Evolutionary conservation across 1,284 basidiomycete species (phyloP), one percentile per base, ranked within the genome.

Genomic region (Cryptococcus maquisensis): DNA sequence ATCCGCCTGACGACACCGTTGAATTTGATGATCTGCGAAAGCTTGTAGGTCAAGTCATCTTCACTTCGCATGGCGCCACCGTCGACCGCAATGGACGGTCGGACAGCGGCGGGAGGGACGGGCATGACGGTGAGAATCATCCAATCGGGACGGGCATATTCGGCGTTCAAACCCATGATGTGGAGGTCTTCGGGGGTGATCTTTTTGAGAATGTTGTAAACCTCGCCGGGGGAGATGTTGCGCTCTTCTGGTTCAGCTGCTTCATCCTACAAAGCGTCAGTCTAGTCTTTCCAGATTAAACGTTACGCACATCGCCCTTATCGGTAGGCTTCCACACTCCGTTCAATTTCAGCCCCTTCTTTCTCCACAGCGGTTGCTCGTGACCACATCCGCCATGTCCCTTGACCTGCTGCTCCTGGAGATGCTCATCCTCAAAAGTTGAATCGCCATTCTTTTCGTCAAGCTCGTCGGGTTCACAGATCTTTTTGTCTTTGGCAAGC

Each of bases 101-200:
- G 90, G 49, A 99, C 96, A 12, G 96, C 93, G 12, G 96, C 95
- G 0, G 96, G 96, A 1, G 96, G 96, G 0, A 99, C 95, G 37
- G 96, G 96, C 69, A 98, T 83, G 28, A 98, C 93, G 0, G 96
- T 98, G 49, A 98, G 79, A 65, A 99, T 94, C 96, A 99, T 98
- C 96, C 96, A 98, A 69, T 98, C 93, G 3, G 96, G 96, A 42
- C 94, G 84, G 13, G 96, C 96, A 72, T 95, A 98, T 71, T 93
- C 90, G 52, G 92, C 90, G 24, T 91, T 95, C 8, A 98, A 83
- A 40, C 96, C 96, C 62, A 98, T 85, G 16, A 94, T 81, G 63
- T 86, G 82, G n/a, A 98, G 83, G 74, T 98, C 96, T 16, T 84
- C 81, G 61, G 92, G 85, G 1, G 90, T 83, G 76, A 97, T 93